Evolutionary conservation across 768 basidiomycete species (phyloP).

Genomic region (Pisolithus sp.): DNA sequence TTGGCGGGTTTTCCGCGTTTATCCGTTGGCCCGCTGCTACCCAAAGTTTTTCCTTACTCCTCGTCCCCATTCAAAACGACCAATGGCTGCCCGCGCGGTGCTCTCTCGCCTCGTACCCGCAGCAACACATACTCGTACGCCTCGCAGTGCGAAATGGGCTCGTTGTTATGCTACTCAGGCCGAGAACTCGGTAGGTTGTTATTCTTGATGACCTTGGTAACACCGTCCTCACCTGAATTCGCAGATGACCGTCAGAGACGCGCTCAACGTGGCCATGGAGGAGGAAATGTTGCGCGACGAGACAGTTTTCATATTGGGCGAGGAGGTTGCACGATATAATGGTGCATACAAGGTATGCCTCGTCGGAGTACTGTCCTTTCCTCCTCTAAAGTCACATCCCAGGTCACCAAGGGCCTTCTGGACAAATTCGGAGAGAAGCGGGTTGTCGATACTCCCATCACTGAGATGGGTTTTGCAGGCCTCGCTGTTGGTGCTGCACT

Average conservation of each 20-base stretch:
- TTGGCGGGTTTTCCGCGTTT: conserved; percentile 13
- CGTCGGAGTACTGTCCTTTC: not conserved
- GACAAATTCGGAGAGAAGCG: conserved; percentile 99
- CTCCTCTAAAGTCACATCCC: conserved; percentile 7
- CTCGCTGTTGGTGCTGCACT: conserved; percentile 92
- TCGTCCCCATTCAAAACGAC: conserved; percentile 20
- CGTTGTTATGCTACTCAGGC: conserved; percentile 63
- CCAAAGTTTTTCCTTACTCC: conserved; percentile 18
- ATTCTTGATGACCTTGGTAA: conserved; percentile 25
- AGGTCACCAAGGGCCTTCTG: conserved; percentile 97
- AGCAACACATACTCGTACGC: conserved; percentile 36
- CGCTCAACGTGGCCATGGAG: conserved; percentile 96
- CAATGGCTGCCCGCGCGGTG: conserved; percentile 56
- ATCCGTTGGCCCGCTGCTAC: conserved; percentile 18
- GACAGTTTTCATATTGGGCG: conserved; percentile 90
- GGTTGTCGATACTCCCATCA: conserved; percentile 94
- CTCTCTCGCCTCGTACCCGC: conserved; percentile 59
- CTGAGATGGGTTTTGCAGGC: conserved; percentile 99
- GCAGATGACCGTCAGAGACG: conserved; percentile 97
- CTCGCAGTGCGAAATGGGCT: conserved; percentile 40
- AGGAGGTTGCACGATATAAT: conserved; percentile 98
- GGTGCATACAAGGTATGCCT: conserved; percentile 83
- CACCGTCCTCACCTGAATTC: conserved; percentile 14
- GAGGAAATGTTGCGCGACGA: conserved; percentile 98
- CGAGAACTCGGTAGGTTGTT: conserved; percentile 41